A percentile compares a stretch with the other conserved stretches of the same genome.
phyloP scores from a whole-genome alignment of 2,329 filamentous ascomycete species.

The Tolypocladium capitatum region DNA sequence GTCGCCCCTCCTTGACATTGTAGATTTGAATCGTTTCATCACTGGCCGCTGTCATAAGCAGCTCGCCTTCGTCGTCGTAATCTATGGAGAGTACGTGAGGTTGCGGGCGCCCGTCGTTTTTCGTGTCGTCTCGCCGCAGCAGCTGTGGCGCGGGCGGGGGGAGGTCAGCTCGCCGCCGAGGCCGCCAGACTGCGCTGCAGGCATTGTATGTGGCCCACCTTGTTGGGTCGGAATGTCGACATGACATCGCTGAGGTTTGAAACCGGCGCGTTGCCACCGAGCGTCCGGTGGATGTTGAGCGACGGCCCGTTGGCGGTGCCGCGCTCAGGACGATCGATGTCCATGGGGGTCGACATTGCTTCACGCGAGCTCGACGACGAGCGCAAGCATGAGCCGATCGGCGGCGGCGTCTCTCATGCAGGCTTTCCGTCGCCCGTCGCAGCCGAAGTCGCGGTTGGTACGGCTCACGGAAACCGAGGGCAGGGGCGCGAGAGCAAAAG shows the following conservation, averaged over 20 bases:
- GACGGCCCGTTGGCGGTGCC: constrained; percentile 26
- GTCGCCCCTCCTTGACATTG: constrained; percentile 79
- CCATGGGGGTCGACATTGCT: constrained; percentile 33
- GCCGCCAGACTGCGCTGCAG: neutral
- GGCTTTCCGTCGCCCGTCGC: neutral
- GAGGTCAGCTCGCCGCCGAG: neutral
- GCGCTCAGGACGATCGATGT: constrained; percentile 33
- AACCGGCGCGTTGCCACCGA: constrained; percentile 30
- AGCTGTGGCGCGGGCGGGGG: constrained; percentile 21
- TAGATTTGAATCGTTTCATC: constrained; percentile 95
- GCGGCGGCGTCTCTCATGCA: neutral
- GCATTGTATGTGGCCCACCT: constrained; percentile 38
- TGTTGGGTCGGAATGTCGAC: constrained; percentile 62
- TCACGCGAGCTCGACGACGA: neutral
- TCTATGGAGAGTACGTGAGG: constrained; percentile 78
- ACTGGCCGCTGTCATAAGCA: constrained; percentile 78
- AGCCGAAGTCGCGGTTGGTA: neutral
- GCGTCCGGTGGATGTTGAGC: constrained; percentile 36
- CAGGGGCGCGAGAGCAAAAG: neutral
- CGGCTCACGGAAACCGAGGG: neutral
- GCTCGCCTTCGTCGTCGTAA: constrained; percentile 90
- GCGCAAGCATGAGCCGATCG: neutral
- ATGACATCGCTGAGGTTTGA: constrained; percentile 69
- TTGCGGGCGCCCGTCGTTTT: constrained; percentile 32
- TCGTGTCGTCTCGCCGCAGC: constrained; percentile 44